Conservation (phyloP, 2,329 filamentous ascomycete genomes). For the Fusarium subtropicale region DNA sequence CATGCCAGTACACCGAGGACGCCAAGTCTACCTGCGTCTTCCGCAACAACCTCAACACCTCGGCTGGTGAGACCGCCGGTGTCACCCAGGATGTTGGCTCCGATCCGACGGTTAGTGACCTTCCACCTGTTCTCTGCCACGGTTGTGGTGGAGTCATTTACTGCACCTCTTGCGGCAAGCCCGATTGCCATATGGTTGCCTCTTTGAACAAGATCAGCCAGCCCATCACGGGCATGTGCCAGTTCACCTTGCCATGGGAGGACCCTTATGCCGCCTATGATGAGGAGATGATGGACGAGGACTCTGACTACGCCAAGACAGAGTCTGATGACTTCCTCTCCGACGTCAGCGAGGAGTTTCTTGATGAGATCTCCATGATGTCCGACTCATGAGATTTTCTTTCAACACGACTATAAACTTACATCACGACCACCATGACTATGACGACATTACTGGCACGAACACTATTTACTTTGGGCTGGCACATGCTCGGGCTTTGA, state of each 20-base stretch:
- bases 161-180: constrained; percentile 56
- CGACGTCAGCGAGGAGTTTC: constrained; percentile 42
- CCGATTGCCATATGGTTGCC: constrained; percentile 42
- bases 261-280: constrained; percentile 55
- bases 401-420: neutral
- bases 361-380: constrained; percentile 41
- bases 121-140: constrained; percentile 58
- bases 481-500: constrained; percentile 45
- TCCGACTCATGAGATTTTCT: constrained; percentile 31
- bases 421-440: constrained; percentile 18
- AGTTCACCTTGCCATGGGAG: constrained; percentile 47
- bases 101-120: constrained; percentile 94
- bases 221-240: constrained; percentile 48
- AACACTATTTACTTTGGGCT: constrained; percentile 24
- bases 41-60: constrained; percentile 91
- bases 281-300: constrained; percentile 52
- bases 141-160: constrained; percentile 59
- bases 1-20: constrained; percentile 90
- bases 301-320: constrained; percentile 31
- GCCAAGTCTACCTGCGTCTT: constrained; percentile 93
- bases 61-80: constrained; percentile 93
- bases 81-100: constrained; percentile 97
- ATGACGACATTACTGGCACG: constrained; percentile 31
- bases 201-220: constrained; percentile 31
- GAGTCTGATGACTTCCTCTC: constrained; percentile 39